Base-by-base conservation (phyloP, 1,284 basidiomycete genomes). In the Testicularia cyperi region DNA sequence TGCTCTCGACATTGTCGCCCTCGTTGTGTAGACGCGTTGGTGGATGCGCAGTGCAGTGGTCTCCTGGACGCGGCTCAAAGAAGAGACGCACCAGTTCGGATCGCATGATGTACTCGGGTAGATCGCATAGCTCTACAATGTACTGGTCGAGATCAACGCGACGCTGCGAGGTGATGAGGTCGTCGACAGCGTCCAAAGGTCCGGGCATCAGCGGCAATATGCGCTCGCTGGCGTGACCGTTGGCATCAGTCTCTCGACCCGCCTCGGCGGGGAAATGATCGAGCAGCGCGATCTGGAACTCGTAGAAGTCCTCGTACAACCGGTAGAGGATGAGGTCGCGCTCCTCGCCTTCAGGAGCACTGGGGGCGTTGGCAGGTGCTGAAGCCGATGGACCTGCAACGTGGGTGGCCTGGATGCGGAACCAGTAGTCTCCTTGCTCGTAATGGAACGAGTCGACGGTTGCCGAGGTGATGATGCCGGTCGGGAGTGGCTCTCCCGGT, bases 231-330 rank as follows among this genome's bases (percentile, higher is more conserved):
- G 76, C 69, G 24, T 76, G 70, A 23, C 78, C 79, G 15, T 78
- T 78, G 1, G 75, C 70, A 21, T 55, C 58, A 6, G 55, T 55
- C 53, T 63, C 60, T 25, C 56, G 47, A 29, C 64, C 54, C 7
- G 44, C 55, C 24, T 55, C 62, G 18, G 52, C 25, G 1, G 62
- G 54, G 44, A 55, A 55, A 21, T 60, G 62, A 34, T 64, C 52
- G 23, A 54, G 39, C 26, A 99, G 83, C 8, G 84, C 81, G 43
- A 95, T 88, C 74, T 99, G 95, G 77, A 97, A 97, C 70, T 94
- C 90, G 80, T 94, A 95, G 78, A 99, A 99, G 77, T 99, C 92
- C 72, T 95, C 89, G 80, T 99, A 99, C 14, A 90, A 85, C 38
- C 95, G 85, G 79, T 95, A 97, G 29, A 98, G 82, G 60, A 92